Conservation (phyloP, 2,329 filamentous ascomycete species). For the Colletotrichum sojae region DNA sequence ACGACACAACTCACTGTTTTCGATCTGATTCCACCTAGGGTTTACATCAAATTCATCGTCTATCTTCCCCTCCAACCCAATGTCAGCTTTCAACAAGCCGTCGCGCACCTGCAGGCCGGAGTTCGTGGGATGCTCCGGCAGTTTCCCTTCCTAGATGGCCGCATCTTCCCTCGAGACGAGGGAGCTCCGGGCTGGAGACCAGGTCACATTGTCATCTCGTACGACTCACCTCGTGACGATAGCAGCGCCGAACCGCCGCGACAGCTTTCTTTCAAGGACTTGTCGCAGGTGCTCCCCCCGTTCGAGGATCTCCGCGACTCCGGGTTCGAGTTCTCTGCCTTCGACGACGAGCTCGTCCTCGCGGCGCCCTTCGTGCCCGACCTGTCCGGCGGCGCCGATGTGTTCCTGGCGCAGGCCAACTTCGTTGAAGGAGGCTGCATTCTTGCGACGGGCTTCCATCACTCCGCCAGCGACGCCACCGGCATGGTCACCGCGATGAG, state of each 20-base stretch:
- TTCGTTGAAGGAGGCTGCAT: conserved; percentile 51
- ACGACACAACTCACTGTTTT: conserved; percentile 20
- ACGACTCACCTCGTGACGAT: conserved; percentile 37
- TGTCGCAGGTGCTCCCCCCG: conserved; percentile 45
- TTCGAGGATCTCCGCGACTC: conserved; percentile 40
- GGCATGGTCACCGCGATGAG: conserved; percentile 48
- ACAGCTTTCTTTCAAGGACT: conserved; percentile 46
- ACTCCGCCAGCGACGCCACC: conserved; percentile 44
- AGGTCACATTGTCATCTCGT: conserved; percentile 44
- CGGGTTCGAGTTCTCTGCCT: conserved; percentile 47
- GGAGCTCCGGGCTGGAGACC: conserved; percentile 47
- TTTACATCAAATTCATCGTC: conserved; percentile 40
- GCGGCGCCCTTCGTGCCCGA: conserved; percentile 44
- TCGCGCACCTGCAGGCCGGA: conserved; percentile 50
- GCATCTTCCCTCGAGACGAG: conserved; percentile 49
- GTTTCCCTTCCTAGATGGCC: conserved; percentile 54
- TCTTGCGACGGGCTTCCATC: conserved; percentile 32
- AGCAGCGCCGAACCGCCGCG: not conserved
- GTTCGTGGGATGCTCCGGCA: conserved; percentile 52
- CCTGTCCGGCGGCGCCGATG: conserved; percentile 42
- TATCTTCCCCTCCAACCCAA: conserved; percentile 51
- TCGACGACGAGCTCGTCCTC: conserved; percentile 47
- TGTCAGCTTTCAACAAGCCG: conserved; percentile 47
- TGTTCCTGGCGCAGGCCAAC: conserved; percentile 49
- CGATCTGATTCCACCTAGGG: conserved; percentile 23